A percentile compares a stretch with the other conserved stretches of the same genome.
These are phyloP conservation scores for Leersia perrieri DNA, from an alignment of 176 grass and related monocot genomes.

Conservation along the genomic window DNA sequence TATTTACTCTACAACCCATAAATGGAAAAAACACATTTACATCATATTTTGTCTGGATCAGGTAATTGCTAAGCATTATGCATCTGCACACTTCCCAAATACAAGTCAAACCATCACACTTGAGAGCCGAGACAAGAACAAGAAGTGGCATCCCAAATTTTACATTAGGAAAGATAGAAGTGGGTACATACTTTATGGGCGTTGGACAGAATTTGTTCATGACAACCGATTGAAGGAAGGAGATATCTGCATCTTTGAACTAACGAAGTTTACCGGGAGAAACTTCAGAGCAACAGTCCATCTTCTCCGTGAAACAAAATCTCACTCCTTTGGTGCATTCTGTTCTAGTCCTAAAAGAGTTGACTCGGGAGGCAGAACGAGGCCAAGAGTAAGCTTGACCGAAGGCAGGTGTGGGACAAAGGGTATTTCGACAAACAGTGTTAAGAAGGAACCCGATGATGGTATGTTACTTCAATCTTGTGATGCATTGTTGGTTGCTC, in stretches of 20 bases:
- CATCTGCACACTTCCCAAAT: slow-evolving; percentile 7
- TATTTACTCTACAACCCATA: background rate
- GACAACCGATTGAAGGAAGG: slow-evolving; percentile 38
- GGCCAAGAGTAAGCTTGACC: background rate
- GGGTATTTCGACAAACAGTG: background rate
- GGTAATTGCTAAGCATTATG: slow-evolving; percentile 37
- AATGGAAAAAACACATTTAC: background rate
- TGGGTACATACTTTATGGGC: slow-evolving; percentile 8
- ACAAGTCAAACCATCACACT: slow-evolving; percentile 18
- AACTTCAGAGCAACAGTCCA: slow-evolving; percentile 20
- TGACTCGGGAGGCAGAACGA: background rate
- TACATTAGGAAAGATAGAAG: slow-evolving; percentile 8
- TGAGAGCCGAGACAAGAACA: background rate
- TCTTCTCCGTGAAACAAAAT: slow-evolving; percentile 23
- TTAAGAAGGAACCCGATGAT: background rate
- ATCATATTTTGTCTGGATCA: slow-evolving; percentile 2
- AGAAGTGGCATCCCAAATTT: slow-evolving; percentile 31
- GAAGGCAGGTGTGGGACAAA: background rate
- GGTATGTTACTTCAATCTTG: background rate
- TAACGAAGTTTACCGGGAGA: background rate
- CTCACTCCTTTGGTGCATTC: background rate
- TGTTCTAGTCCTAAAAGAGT: background rate
- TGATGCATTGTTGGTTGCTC: background rate
- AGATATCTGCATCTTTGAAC: slow-evolving; percentile 43
- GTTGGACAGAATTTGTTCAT: slow-evolving; percentile 40